Evolutionary conservation across 805 yeast species (phyloP).

Genomic region (Zygoascus tannicola): DNA sequence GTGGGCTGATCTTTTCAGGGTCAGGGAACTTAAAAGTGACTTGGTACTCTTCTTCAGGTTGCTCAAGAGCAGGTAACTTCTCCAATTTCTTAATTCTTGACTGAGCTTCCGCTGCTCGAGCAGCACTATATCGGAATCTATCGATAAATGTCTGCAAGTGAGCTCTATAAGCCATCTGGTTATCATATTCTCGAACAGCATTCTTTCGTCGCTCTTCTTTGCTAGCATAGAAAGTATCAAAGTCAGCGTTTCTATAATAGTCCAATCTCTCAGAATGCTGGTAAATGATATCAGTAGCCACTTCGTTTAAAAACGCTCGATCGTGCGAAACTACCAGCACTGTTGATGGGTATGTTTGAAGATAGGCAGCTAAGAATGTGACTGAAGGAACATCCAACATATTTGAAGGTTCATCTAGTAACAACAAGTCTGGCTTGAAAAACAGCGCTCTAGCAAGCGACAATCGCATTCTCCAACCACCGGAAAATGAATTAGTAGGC

Average conservation of each 20-base stretch:
- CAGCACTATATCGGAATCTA: conserved; percentile 95
- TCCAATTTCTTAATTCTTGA: conserved; percentile 95
- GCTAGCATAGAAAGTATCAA: conserved; percentile 86
- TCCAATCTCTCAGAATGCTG: conserved; percentile 97
- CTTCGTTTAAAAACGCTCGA: conserved; percentile 92
- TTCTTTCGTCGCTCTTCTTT: conserved; percentile 92
- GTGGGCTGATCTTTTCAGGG: conserved; percentile 87
- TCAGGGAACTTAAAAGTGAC: conserved; percentile 89
- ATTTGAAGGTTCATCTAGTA: conserved; percentile 98
- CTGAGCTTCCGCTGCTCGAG: conserved; percentile 95
- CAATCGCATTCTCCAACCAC: conserved; percentile 99
- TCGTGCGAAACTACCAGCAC: conserved; percentile 96
- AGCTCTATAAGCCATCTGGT: conserved; percentile 90
- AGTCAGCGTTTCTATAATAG: conserved; percentile 83
- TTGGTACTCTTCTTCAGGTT: conserved; percentile 86
- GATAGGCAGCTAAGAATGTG: conserved; percentile 81
- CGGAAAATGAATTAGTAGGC: conserved; percentile 88
- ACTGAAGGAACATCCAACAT: conserved; percentile 99
- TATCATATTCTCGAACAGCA: conserved; percentile 90
- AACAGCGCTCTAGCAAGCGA: conserved; percentile 96
- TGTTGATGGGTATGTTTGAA: conserved; percentile 85
- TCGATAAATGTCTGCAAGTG: conserved; percentile 93
- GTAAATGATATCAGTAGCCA: conserved; percentile 95
- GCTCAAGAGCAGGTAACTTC: conserved; percentile 83
- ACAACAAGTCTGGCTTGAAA: conserved; percentile 88